phyloP scores from a whole-genome alignment of 306 rosid genomes.

The Ormosia semicastrata region DNA sequence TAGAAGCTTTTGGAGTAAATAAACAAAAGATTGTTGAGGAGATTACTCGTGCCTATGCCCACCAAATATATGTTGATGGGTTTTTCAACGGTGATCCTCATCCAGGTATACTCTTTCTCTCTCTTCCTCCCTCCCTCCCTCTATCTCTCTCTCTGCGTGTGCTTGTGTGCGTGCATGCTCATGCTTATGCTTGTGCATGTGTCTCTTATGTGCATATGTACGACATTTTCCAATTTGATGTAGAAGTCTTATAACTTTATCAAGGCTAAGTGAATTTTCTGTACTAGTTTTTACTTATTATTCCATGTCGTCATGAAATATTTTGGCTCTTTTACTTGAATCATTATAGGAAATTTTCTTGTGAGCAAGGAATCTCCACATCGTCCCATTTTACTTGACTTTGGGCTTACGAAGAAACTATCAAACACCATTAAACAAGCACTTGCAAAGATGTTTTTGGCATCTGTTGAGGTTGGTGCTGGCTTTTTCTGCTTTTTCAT shows the following conservation, averaged over 20 bases:
- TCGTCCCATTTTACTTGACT: constrained; percentile 88
- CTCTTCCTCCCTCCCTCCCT: background rate
- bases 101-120: constrained; percentile 62
- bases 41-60: constrained; percentile 97
- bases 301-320: constrained; percentile 12
- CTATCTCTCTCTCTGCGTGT: background rate
- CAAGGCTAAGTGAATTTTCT: background rate
- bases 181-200: background rate
- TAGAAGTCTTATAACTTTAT: background rate
- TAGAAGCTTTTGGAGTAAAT: constrained; percentile 79
- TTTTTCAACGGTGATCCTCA: constrained; percentile 99
- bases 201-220: background rate
- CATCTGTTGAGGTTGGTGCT: constrained; percentile 89
- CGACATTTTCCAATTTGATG: background rate
- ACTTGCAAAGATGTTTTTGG: constrained; percentile 96
- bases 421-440: constrained; percentile 78
- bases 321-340: constrained; percentile 24
- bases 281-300: background rate
- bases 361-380: constrained; percentile 97
- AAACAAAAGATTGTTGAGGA: constrained; percentile 88
- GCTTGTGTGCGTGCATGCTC: background rate
- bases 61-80: constrained; percentile 96
- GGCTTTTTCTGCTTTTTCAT: constrained; percentile 18
- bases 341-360: constrained; percentile 82
- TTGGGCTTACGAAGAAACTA: constrained; percentile 90